Percentiles rank a stretch among this genome's conserved stretches.
These are phyloP conservation scores for Gypsophila paniculata DNA, from an alignment of 179 eudicot genomes.

Conservation along the genomic window DNA sequence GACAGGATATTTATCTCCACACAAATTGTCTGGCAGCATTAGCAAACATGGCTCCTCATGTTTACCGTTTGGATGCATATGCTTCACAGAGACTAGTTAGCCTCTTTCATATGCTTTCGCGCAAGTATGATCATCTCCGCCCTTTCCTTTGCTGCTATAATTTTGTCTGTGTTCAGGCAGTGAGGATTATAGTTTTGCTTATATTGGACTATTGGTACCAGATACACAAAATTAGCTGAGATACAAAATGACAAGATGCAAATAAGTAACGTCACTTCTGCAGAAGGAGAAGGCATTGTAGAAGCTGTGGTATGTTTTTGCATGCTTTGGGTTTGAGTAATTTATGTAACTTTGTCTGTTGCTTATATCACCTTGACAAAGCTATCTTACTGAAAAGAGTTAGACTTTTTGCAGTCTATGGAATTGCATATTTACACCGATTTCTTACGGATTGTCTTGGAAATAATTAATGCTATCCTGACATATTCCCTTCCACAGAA, in stretches of 20 bases:
- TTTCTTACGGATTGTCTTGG: slow-evolving; percentile 86
- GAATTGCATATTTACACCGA: slow-evolving; percentile 92
- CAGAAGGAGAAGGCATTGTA: slow-evolving; percentile 50
- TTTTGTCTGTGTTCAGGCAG: not conserved
- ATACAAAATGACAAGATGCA: slow-evolving; percentile 57
- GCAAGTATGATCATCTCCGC: slow-evolving; percentile 52
- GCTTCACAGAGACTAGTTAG: slow-evolving; percentile 90
- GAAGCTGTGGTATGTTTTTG: slow-evolving; percentile 71
- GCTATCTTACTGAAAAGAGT: too few relatives aligned
- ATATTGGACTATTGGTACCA: slow-evolving; percentile 28
- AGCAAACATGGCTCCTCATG: slow-evolving; percentile 99
- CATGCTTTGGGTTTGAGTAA: slow-evolving; percentile 6
- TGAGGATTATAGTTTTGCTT: not conserved
- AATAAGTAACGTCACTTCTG: slow-evolving; percentile 36
- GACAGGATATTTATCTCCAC: slow-evolving; percentile 95
- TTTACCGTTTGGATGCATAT: slow-evolving; percentile 75
- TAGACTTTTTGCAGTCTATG: slow-evolving; percentile 65
- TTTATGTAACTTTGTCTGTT: too few relatives aligned
- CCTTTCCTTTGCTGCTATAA: slow-evolving; percentile 20
- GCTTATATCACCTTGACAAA: too few relatives aligned
- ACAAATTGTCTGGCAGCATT: slow-evolving; percentile 88
- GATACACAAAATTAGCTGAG: slow-evolving; percentile 83
- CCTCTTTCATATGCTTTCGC: slow-evolving; percentile 85
- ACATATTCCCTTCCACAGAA: slow-evolving; percentile 86
- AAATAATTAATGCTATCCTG: slow-evolving; percentile 79